Conservation (phyloP, 371 early-diverging fungal genomes). For the Mortierella sp. region DNA sequence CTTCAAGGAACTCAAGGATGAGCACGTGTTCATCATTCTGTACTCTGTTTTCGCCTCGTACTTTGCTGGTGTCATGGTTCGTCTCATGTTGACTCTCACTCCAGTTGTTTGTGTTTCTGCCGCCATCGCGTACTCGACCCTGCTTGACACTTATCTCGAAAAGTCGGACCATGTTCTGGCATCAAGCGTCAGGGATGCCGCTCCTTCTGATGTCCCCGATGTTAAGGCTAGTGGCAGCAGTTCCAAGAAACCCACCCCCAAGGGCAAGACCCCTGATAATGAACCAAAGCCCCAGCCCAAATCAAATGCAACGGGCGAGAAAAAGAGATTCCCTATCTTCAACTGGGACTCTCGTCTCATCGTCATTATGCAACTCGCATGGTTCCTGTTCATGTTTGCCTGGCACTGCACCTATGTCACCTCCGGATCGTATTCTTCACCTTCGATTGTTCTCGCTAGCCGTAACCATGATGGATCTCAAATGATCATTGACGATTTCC, state of each 20-base stretch:
- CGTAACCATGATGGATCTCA: slow-evolving; percentile 88
- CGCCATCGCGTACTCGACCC: slow-evolving; percentile 89
- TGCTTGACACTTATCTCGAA: slow-evolving; percentile 85
- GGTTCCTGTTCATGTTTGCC: slow-evolving; percentile 85
- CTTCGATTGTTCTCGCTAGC: slow-evolving; percentile 98
- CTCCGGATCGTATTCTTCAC: slow-evolving; percentile 97
- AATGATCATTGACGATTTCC: slow-evolving; percentile 98
- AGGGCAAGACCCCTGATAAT: slow-evolving; percentile 28
- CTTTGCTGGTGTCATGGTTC: slow-evolving; percentile 99
- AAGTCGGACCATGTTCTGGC: slow-evolving; percentile 44
- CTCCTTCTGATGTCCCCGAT: slow-evolving; percentile 7
- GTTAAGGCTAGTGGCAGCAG: slow-evolving; percentile 15
- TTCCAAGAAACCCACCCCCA: slow-evolving; percentile 11
- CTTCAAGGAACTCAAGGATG: slow-evolving; percentile 92
- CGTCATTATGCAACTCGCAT: slow-evolving; percentile 68
- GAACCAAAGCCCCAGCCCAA: slow-evolving; percentile 47
- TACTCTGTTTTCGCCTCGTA: slow-evolving; percentile 96
- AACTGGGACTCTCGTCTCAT: slow-evolving; percentile 61
- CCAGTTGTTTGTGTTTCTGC: slow-evolving; percentile 97
- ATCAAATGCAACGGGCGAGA: slow-evolving; percentile 50
- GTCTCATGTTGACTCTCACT: slow-evolving; percentile 97
- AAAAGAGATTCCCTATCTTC: slow-evolving; percentile 56
- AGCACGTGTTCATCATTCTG: slow-evolving; percentile 97
- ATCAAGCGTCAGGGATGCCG: slow-evolving; percentile 1
- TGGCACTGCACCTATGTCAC: slow-evolving; percentile 99